phyloP scores from a whole-genome alignment of 306 rosid genomes.

The Pachyrhizus erosus region DNA sequence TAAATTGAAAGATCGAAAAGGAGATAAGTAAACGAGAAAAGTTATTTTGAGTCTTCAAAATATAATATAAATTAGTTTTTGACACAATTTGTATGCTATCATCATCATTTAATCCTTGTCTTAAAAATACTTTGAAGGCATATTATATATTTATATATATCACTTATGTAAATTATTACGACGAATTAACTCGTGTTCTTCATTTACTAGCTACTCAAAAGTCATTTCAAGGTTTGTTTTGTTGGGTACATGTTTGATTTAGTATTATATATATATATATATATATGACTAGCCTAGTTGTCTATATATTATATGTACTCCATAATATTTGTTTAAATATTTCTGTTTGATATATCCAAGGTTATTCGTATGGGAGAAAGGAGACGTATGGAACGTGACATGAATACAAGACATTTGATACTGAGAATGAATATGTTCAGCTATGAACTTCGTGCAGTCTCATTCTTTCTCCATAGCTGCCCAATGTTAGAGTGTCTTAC shows the following conservation, averaged over 20 bases:
- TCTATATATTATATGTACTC: too few species aligned
- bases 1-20: not conserved
- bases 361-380: conserved; percentile 9
- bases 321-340: not conserved
- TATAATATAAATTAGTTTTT: too few species aligned
- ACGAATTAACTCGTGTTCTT: too few species aligned
- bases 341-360: conserved; percentile 19
- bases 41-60: not conserved
- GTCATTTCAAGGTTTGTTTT: not conserved
- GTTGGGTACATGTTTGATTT: not conserved
- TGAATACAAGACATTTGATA: conserved; percentile 44
- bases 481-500: conserved; percentile 45
- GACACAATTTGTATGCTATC: too few species aligned
- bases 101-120: too few species aligned
- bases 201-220: too few species aligned
- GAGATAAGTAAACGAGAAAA: not conserved
- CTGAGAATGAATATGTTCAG: conserved; percentile 41
- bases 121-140: too few species aligned
- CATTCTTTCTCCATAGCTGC: conserved; percentile 49
- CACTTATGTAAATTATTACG: too few species aligned
- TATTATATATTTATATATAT: too few species aligned
- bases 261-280: not conserved
- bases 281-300: too few species aligned
- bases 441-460: conserved; percentile 43
- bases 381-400: not conserved